Conservation (phyloP, 495 filamentous ascomycete genomes). For the Achaetomiella virescens region DNA sequence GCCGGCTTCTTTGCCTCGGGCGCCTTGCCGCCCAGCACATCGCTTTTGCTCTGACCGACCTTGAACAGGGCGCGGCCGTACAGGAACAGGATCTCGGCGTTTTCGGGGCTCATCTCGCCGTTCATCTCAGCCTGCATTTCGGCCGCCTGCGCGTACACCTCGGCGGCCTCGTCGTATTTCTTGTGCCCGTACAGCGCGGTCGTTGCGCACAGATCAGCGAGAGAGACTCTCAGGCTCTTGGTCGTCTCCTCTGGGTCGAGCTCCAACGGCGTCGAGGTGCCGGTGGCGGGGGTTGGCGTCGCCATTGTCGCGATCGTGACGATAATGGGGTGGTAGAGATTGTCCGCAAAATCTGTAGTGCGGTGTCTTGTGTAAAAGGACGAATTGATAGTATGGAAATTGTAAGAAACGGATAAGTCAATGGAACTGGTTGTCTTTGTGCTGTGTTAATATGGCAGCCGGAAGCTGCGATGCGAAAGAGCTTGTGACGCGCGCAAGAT, state of each 20-base stretch:
- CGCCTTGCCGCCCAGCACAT: slow-evolving; percentile 82
- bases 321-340: background rate
- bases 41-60: slow-evolving; percentile 86
- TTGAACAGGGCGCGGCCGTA: slow-evolving; percentile 92
- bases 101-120: slow-evolving; percentile 81
- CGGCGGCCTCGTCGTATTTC: slow-evolving; percentile 75
- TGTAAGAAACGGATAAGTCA: no score
- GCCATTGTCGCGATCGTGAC: slow-evolving; percentile 15
- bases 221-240: slow-evolving; percentile 46
- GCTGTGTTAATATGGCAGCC: background rate
- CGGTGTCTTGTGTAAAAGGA: background rate
- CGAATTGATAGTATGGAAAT: background rate
- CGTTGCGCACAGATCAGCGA: slow-evolving; percentile 52
- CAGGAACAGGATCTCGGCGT: slow-evolving; percentile 85
- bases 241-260: slow-evolving; percentile 37
- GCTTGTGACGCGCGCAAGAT: background rate
- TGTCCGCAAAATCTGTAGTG: background rate
- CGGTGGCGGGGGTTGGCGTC: slow-evolving; percentile 22
- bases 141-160: slow-evolving; percentile 80
- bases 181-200: slow-evolving; percentile 69
- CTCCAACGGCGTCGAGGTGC: slow-evolving; percentile 31
- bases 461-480: background rate
- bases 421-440: background rate
- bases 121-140: slow-evolving; percentile 87
- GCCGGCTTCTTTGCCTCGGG: slow-evolving; percentile 51